Evolutionary conservation across 345 rosid species (phyloP).

Genomic region (Aethionema arabicum): DNA sequence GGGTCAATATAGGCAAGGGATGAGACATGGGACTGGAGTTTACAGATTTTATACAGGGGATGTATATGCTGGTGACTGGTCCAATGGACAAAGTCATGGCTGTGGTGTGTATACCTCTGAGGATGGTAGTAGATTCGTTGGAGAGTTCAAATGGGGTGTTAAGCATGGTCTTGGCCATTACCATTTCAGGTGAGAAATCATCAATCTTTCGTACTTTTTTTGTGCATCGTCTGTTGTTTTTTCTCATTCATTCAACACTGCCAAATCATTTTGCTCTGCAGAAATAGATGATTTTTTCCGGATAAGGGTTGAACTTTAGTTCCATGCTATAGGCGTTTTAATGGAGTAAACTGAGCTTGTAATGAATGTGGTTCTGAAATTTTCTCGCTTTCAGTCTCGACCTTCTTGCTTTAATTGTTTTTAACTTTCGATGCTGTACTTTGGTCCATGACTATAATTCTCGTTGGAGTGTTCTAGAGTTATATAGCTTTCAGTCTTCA

Average conservation of each 20-base stretch:
- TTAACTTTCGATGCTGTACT: slow-evolving; percentile 33
- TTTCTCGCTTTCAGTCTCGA: slow-evolving; percentile 3
- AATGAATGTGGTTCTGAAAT: slow-evolving; percentile 10
- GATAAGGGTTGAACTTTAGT: slow-evolving; percentile 16
- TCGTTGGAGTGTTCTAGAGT: not conserved
- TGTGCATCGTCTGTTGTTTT: slow-evolving; percentile 37
- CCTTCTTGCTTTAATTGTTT: slow-evolving; percentile 18
- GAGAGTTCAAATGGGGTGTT: slow-evolving; percentile 90
- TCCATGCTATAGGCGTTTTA: not conserved
- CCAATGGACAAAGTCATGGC: slow-evolving; percentile 85
- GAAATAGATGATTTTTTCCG: slow-evolving; percentile 42
- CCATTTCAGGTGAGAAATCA: slow-evolving; percentile 68
- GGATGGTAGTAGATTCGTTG: slow-evolving; percentile 75
- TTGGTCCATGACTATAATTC: slow-evolving; percentile 11
- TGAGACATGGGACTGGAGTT: slow-evolving; percentile 84
- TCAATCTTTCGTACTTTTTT: slow-evolving; percentile 33
- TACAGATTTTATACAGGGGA: slow-evolving; percentile 78
- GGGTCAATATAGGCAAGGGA: slow-evolving; percentile 77
- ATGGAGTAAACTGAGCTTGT: not conserved
- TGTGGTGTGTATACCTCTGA: slow-evolving; percentile 74
- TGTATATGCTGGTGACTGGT: slow-evolving; percentile 90
- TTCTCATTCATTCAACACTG: slow-evolving; percentile 33
- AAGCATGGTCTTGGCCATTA: slow-evolving; percentile 85
- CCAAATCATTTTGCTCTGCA: slow-evolving; percentile 17
- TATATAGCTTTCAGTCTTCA: slow-evolving; percentile 16